A percentile compares a stretch with the other conserved stretches of the same genome.
Evolutionary conservation across 768 basidiomycete genomes (phyloP).

Genomic region (Rhodotorula sphaerocarpa): DNA sequence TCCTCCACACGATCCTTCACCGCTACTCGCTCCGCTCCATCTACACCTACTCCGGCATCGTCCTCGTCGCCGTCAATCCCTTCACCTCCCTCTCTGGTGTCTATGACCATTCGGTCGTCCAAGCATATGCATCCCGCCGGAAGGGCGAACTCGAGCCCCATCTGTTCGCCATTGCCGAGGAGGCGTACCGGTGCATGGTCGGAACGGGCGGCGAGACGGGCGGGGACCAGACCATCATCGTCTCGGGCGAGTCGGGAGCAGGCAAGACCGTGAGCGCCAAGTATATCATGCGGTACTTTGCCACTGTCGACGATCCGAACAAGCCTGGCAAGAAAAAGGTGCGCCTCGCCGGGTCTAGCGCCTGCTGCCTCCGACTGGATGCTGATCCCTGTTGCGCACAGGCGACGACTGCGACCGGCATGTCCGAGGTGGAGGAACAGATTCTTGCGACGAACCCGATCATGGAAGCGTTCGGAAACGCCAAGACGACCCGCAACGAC

Average conservation of each 20-base stretch:
- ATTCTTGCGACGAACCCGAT: constrained; percentile 99
- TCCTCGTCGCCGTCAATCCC: constrained; percentile 96
- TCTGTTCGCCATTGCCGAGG: constrained; percentile 96
- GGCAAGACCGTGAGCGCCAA: constrained; percentile 99
- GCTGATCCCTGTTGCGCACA: neutral
- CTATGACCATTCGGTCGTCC: constrained; percentile 93
- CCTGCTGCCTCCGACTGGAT: too few relatives aligned
- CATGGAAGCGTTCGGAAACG: constrained; percentile 97
- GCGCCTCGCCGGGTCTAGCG: neutral
- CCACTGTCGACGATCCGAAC: constrained; percentile 82
- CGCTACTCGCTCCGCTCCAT: constrained; percentile 95
- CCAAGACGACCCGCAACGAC: constrained; percentile 97
- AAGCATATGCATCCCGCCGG: constrained; percentile 83
- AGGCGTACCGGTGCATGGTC: constrained; percentile 96
- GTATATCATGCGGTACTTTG: constrained; percentile 98
- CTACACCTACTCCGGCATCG: constrained; percentile 98
- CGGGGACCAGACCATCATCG: constrained; percentile 96
- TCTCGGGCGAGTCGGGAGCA: constrained; percentile 97
- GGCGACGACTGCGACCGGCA: constrained; percentile 42
- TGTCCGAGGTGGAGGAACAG: constrained; percentile 89
- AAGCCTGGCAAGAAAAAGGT: constrained; percentile 46
- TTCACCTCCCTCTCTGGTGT: constrained; percentile 89
- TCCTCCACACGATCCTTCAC: constrained; percentile 91
- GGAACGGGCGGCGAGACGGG: constrained; percentile 51
- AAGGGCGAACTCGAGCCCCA: constrained; percentile 96